phyloP scores from a whole-genome alignment of 2,329 filamentous ascomycete genomes.

The Annulohypoxylon truncatum region DNA sequence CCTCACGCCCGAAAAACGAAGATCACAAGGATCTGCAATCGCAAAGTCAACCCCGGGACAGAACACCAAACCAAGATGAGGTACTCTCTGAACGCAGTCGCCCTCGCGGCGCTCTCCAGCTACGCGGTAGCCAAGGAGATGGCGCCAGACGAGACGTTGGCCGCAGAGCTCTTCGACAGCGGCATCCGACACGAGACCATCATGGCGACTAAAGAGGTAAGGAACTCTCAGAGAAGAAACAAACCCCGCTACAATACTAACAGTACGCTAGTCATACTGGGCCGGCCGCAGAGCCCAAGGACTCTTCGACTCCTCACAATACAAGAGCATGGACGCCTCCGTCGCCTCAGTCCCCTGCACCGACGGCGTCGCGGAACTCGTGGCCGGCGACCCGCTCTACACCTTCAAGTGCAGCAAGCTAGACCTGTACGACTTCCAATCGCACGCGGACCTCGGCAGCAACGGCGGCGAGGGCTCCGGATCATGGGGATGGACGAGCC shows the following conservation, averaged over 20 bases:
- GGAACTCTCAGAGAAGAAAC: not conserved
- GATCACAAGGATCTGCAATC: constrained; percentile 25
- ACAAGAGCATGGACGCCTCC: constrained; percentile 46
- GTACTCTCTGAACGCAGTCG: constrained; percentile 43
- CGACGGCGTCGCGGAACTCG: constrained; percentile 46
- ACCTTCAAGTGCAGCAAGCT: constrained; percentile 49
- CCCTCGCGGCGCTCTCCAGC: constrained; percentile 46
- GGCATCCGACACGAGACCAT: constrained; percentile 50
- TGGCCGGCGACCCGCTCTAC: constrained; percentile 45
- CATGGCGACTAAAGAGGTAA: constrained; percentile 49
- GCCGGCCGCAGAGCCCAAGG: constrained; percentile 46
- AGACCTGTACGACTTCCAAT: constrained; percentile 54
- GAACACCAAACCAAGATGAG: constrained; percentile 45
- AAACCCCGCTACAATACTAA: not conserved
- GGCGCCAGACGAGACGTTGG: constrained; percentile 46
- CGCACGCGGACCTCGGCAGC: constrained; percentile 52
- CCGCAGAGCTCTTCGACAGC: constrained; percentile 48
- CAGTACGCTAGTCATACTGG: constrained; percentile 46
- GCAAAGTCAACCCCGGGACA: constrained; percentile 8
- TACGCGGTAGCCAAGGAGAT: constrained; percentile 49
- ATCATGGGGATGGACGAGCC: constrained; percentile 66
- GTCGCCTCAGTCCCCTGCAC: constrained; percentile 43
- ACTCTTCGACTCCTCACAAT: constrained; percentile 45
- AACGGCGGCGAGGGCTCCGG: constrained; percentile 51
- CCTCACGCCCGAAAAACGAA: constrained; percentile 5